These are phyloP conservation scores for Purshia tridentata DNA, from an alignment of 306 rosid genomes.

Conservation along the genomic window DNA sequence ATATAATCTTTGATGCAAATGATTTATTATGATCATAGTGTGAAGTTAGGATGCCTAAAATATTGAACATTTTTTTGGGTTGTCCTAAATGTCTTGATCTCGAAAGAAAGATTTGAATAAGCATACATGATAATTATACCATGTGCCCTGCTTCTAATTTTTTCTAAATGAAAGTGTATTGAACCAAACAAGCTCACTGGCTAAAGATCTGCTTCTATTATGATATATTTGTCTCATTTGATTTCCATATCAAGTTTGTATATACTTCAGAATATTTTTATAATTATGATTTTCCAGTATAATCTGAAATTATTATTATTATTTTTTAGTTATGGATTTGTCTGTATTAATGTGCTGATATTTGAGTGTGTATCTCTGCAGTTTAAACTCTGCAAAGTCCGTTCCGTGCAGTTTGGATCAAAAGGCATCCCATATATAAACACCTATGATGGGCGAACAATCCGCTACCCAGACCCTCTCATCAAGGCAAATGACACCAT, in stretches of 20 bases:
- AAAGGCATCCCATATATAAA: constrained; percentile 80
- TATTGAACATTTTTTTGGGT: too few relatives aligned
- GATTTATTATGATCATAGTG: not conserved
- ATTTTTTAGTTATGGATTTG: not conserved
- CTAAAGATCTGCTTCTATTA: not conserved
- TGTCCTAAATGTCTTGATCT: too few relatives aligned
- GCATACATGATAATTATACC: not conserved
- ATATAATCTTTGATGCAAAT: not conserved
- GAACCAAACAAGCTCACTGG: not conserved
- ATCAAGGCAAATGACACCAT: constrained; percentile 75
- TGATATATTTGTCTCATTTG: not conserved
- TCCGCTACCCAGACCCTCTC: constrained; percentile 86
- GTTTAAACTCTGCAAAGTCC: constrained; percentile 85
- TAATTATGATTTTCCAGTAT: not conserved
- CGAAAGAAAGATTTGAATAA: not conserved
- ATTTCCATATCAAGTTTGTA: not conserved
- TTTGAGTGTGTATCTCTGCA: constrained; percentile 25
- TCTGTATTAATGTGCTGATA: not conserved
- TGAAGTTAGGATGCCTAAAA: not conserved
- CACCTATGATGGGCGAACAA: constrained; percentile 77
- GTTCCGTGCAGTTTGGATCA: constrained; percentile 74
- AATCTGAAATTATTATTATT: not conserved
- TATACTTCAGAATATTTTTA: not conserved
- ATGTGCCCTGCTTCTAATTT: too few relatives aligned
- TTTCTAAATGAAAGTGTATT: not conserved